phyloP scores from a whole-genome alignment of 371 early-diverging fungal genomes.

The Dichotomocladium elegans region DNA sequence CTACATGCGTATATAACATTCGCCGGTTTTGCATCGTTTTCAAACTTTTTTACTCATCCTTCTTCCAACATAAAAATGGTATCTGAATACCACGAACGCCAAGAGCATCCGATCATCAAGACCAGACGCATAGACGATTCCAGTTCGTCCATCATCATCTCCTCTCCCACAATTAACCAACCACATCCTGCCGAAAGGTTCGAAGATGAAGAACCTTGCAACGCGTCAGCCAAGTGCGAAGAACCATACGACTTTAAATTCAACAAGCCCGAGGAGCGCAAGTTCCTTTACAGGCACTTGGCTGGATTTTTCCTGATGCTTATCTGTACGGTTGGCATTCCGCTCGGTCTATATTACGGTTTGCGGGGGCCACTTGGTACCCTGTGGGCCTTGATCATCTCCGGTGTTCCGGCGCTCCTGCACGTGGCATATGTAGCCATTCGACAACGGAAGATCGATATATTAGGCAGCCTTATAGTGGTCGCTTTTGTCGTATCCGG shows the following conservation, averaged over 20 bases:
- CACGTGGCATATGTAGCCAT: conserved; percentile 18
- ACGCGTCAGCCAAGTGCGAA: not conserved
- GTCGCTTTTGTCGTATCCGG: conserved; percentile 38
- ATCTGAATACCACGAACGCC: too few species aligned
- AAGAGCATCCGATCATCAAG: too few species aligned
- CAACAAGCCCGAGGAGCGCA: not conserved
- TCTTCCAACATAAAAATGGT: too few species aligned
- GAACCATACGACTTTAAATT: not conserved
- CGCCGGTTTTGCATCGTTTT: too few species aligned
- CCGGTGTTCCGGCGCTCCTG: conserved; percentile 45
- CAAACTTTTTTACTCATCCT: too few species aligned
- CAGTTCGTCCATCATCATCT: too few species aligned
- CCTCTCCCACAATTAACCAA: too few species aligned
- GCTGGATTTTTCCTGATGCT: conserved; percentile 4
- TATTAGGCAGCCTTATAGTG: conserved; percentile 31
- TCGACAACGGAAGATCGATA: conserved; percentile 23
- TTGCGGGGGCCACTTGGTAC: conserved; percentile 18
- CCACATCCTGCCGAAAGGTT: too few species aligned
- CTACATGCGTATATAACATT: too few species aligned
- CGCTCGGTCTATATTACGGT: conserved; percentile 32
- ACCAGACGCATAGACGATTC: too few species aligned
- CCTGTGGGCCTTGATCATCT: conserved; percentile 35
- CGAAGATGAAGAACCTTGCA: too few species aligned
- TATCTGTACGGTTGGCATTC: conserved; percentile 23
- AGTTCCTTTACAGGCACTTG: not conserved